phyloP scores from a whole-genome alignment of 2,329 filamentous ascomycete species.

The Uncinocarpus reesii region DNA sequence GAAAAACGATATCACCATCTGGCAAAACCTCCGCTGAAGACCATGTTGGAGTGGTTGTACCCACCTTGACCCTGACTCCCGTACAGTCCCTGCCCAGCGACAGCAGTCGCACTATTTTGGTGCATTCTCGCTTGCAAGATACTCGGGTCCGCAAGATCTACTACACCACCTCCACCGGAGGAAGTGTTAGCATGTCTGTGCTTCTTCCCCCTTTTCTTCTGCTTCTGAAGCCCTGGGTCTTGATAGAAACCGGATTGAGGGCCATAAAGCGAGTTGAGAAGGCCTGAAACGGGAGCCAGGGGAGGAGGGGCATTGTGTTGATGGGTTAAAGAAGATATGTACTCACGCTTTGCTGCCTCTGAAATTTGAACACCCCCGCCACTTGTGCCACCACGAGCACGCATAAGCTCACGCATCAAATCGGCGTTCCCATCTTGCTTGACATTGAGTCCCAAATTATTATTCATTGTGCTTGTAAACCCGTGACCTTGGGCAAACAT shows the following conservation, averaged over 20 bases:
- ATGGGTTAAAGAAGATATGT: slow-evolving; percentile 84
- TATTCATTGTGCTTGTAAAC: slow-evolving; percentile 59
- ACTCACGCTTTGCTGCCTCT: slow-evolving; percentile 96
- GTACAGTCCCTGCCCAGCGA: slow-evolving; percentile 76
- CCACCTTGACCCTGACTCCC: slow-evolving; percentile 82
- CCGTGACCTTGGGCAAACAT: slow-evolving; percentile 87
- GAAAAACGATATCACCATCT: slow-evolving; percentile 52
- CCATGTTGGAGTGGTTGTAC: slow-evolving; percentile 71
- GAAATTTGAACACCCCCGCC: slow-evolving; percentile 58
- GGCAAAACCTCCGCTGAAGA: slow-evolving; percentile 61
- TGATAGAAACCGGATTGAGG: slow-evolving; percentile 74
- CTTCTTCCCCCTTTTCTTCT: slow-evolving; percentile 99
- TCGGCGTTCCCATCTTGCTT: slow-evolving; percentile 66
- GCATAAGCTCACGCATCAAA: slow-evolving; percentile 71
- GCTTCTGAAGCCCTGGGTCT: slow-evolving; percentile 81
- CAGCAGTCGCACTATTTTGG: slow-evolving; percentile 64
- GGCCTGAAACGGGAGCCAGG: slow-evolving; percentile 84
- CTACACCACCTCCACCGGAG: slow-evolving; percentile 96
- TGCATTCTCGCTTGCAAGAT: slow-evolving; percentile 97
- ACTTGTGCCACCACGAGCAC: slow-evolving; percentile 50
- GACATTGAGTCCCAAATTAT: slow-evolving; percentile 53
- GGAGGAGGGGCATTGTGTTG: slow-evolving; percentile 74
- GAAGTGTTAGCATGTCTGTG: slow-evolving; percentile 99
- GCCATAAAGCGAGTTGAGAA: slow-evolving; percentile 86
- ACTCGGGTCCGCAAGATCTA: slow-evolving; percentile 99